Evolutionary conservation across 495 filamentous ascomycete species (phyloP).

Genomic region (Penicillium steckii): DNA sequence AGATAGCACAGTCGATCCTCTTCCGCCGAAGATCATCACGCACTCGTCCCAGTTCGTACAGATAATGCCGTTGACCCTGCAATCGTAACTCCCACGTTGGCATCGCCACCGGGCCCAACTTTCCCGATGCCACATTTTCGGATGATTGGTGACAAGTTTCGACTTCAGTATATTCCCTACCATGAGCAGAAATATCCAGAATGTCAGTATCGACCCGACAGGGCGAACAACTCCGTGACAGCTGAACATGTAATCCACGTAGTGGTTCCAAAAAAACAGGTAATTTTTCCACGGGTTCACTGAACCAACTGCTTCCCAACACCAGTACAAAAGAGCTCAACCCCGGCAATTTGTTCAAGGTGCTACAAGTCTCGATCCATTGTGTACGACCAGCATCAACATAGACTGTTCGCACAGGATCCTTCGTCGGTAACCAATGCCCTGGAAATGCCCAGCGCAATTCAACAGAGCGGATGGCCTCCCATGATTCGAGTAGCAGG

Average conservation of each 20-base stretch:
- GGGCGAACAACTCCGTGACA: background rate
- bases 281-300: slow-evolving; percentile 43
- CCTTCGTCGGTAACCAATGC: slow-evolving; percentile 47
- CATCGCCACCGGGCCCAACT: background rate
- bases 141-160: too few relatives aligned
- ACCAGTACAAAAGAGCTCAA: slow-evolving; percentile 39
- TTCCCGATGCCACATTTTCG: background rate
- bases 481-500: slow-evolving; percentile 31
- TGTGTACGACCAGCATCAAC: slow-evolving; percentile 41
- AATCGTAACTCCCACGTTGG: slow-evolving; percentile 34
- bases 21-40: slow-evolving; percentile 32
- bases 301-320: slow-evolving; percentile 41
- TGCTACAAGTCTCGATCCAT: slow-evolving; percentile 42
- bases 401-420: slow-evolving; percentile 45
- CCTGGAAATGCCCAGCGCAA: slow-evolving; percentile 48
- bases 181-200: too few relatives aligned
- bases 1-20: slow-evolving; percentile 30
- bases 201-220: too few relatives aligned
- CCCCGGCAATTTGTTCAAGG: slow-evolving; percentile 22
- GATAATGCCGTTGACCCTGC: slow-evolving; percentile 40
- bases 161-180: too few relatives aligned
- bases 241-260: slow-evolving; percentile 22
- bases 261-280: slow-evolving; percentile 43
- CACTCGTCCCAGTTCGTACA: slow-evolving; percentile 30
- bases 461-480: slow-evolving; percentile 36